Evolutionary conservation across 2,329 filamentous ascomycete species (phyloP), one percentile per base, ranked within the genome.

Genomic region (Furcasterigmium furcatum): DNA sequence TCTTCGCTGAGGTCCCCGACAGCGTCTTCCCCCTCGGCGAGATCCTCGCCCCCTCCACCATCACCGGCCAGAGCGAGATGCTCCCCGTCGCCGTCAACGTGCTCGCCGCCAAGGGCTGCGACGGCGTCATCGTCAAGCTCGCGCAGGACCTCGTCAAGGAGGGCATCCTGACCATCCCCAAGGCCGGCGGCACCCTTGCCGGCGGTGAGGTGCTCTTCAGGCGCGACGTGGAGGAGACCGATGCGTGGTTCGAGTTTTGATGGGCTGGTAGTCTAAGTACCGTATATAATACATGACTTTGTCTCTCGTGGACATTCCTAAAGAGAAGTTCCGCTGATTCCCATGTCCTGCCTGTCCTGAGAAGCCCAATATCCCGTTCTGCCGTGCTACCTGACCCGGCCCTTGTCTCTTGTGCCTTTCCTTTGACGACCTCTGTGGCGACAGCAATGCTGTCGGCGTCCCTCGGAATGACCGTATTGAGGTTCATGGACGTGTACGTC

Each of bases 41-140:
- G 53, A 57, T 68, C 1, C 48, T 55, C 2, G 56, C 56, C 5
- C 45, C 35, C 25, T 68, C 65, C 35, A 45, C 40, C 5, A 65
- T 80, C 8, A 73, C 70, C 0, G 64, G 68, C 2, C 72, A 74
- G 32, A 65, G 65, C 5, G 74, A 79, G 52, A 62, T 62, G 38
- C 57, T 84, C 27, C 82, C 81, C 0, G 80, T 85, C 0, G 73
- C 76, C 1, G 71, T 83, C 1, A 70, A 80, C 49, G 63, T 84
- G 18, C 63, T 84, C 61, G 80, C 71, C 0, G 75, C 78, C 1
- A 76, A 73, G 51, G 80, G 80, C 0, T 85, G 82, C 50, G 82
- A 85, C 60, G 76, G 77, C 0, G 68, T 84, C 64, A 54, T 84
- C 21, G 76, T 76, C 35, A 70, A 68, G 36, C 58, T 84, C 41